phyloP scores from a whole-genome alignment of 345 rosid species.

The Diplotaxis tenuifolia region DNA sequence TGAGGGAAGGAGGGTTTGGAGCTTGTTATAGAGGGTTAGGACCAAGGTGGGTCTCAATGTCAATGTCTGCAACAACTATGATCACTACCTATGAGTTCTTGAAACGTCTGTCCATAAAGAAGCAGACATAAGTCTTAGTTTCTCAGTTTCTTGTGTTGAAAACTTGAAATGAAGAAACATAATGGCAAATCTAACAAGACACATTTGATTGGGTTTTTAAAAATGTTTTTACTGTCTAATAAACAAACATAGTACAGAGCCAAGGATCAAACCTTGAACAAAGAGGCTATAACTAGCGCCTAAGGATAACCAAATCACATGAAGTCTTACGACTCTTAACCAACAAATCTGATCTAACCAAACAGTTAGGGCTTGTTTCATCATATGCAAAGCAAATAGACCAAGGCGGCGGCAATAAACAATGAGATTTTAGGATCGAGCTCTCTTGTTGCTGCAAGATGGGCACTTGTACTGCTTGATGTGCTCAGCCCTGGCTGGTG shows the following conservation, averaged over 20 bases:
- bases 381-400: constrained; percentile 38
- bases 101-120: constrained; percentile 75
- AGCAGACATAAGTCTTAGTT: constrained; percentile 23
- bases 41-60: constrained; percentile 94
- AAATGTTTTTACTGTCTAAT: constrained; percentile 19
- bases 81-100: constrained; percentile 83
- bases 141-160: not conserved
- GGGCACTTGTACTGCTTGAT: constrained; percentile 94
- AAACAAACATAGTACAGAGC: constrained; percentile 26
- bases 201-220: constrained; percentile 11
- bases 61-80: constrained; percentile 87
- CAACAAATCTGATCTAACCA: constrained; percentile 42
- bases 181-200: constrained; percentile 15
- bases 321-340: constrained; percentile 32
- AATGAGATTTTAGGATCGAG: constrained; percentile 33
- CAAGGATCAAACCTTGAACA: constrained; percentile 18
- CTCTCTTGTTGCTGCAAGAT: constrained; percentile 89
- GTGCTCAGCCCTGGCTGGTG: constrained; percentile 90
- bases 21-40: constrained; percentile 94
- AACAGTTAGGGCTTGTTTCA: constrained; percentile 46
- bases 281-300: constrained; percentile 19
- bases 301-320: constrained; percentile 32
- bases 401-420: constrained; percentile 5
- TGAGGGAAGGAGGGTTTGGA: constrained; percentile 69
- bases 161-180: not conserved